Base-by-base conservation (phyloP, 495 filamentous ascomycete genomes). In the Aspergillus conjunctus region DNA sequence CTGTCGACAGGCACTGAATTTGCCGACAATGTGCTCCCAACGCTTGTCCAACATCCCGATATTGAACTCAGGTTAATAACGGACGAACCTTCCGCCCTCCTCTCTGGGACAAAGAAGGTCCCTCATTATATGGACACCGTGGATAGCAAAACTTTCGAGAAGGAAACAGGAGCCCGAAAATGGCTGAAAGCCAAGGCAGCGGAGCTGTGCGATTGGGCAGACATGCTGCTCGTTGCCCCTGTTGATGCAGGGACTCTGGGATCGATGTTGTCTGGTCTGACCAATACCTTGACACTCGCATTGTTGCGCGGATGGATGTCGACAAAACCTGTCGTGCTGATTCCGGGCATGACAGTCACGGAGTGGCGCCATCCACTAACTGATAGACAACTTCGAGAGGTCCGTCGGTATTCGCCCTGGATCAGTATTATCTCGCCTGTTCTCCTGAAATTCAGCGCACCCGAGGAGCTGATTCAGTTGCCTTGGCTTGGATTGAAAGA, bases 321-420 rank as follows among this genome's bases (percentile, higher is more conserved):
- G 5, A 85, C 85, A 2, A 94, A 94, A 74, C 87, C 91, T 63
- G 90, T 93, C 18, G 72, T 93, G 49, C 74, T 96, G 18, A 84
- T 94, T 14, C 91, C 91, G 0, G 89, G 87, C 46, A 93, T 96
- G 91, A 90, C 88, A 7, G 81, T 81, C 7, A 78, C 87, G 56
- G 88, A 90, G 85, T 96, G 91, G 91, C 85, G 92, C 68, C 89
- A 93, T 66, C 91, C 91, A 14, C 85, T 93, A 74, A 93, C 87
- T 20, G 87, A 86, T 72, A 86, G 89, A 65, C 91, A 96, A 68
- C 81, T 94, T 43, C 85, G 84, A 67, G 93, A 93, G 68, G 85
- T 94, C 44, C 79, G 85, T 45, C 80, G 85, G 53, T 91, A 88
- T 64, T 94, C 90, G 91, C 86, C 86, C 41, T 94, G 91, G 89